Conservation (phyloP, 139 green algal species). For the Diplosphaera chodatii region DNA sequence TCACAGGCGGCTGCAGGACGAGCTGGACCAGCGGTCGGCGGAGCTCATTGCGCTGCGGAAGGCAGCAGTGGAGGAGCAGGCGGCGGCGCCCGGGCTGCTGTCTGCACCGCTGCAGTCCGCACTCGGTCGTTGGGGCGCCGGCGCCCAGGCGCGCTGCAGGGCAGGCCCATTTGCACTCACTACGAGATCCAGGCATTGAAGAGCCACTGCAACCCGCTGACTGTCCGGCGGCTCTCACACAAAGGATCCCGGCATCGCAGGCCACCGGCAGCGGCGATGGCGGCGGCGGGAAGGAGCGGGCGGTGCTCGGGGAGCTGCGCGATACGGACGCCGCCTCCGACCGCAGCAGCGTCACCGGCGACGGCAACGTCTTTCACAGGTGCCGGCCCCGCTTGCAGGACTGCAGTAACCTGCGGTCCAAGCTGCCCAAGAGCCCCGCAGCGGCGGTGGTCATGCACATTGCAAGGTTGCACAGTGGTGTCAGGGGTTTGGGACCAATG, state of each 20-base stretch:
- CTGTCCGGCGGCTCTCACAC: too few species aligned
- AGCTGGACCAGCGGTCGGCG: slow-evolving; percentile 76
- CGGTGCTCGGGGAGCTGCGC: too few species aligned
- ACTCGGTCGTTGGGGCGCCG: slow-evolving; percentile 30
- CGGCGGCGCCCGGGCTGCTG: slow-evolving; percentile 17
- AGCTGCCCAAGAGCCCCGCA: too few species aligned
- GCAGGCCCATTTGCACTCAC: too few species aligned
- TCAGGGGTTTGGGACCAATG: too few species aligned
- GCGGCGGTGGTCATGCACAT: slow-evolving; percentile 12
- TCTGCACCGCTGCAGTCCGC: slow-evolving; percentile 25
- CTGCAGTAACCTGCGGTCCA: too few species aligned
- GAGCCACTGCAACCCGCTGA: too few species aligned
- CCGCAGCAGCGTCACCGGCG: neutral
- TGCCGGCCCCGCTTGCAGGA: slow-evolving; percentile 20
- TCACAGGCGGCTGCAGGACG: slow-evolving; percentile 73
- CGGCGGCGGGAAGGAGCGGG: neutral
- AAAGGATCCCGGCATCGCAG: too few species aligned
- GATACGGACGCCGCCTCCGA: too few species aligned
- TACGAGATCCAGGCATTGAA: too few species aligned
- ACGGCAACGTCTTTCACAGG: neutral
- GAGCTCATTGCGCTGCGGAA: slow-evolving; percentile 78
- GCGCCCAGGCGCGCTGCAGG: neutral
- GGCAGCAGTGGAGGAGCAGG: slow-evolving; percentile 30
- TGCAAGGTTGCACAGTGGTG: too few species aligned
- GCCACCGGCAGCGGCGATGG: neutral